A percentile compares a stretch with the other conserved stretches of the same genome.
Conservation (phyloP, 371 early-diverging fungal genomes). For the Enterocytospora artemiae region DNA sequence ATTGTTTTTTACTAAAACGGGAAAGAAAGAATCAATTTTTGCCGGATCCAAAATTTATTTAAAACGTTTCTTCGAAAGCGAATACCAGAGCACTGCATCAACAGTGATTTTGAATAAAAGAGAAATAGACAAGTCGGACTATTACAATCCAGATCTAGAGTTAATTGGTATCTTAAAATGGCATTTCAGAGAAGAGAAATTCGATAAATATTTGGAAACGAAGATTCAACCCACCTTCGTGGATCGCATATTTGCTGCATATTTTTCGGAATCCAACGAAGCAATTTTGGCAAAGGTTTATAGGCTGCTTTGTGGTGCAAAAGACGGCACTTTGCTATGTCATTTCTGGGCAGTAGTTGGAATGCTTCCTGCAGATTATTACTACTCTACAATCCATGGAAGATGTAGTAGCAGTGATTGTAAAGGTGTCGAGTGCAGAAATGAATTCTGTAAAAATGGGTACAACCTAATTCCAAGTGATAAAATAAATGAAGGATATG, state of each 20-base stretch:
- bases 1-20: not conserved
- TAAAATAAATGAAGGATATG: not conserved
- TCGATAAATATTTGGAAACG: not conserved
- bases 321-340: slow-evolving; percentile 8
- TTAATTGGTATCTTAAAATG: not conserved
- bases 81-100: not conserved
- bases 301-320: slow-evolving; percentile 1
- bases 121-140: not conserved
- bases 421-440: not conserved
- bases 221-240: not conserved
- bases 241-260: not conserved
- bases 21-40: not conserved
- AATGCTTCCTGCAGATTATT: slow-evolving; percentile 7
- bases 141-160: not conserved
- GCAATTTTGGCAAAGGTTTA: not conserved
- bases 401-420: not conserved
- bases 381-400: not conserved
- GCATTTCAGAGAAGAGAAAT: not conserved
- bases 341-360: slow-evolving; percentile 11
- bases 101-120: not conserved
- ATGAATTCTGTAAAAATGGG: slow-evolving; percentile 3
- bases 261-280: not conserved
- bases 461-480: slow-evolving; percentile 3
- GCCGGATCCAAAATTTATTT: not conserved
- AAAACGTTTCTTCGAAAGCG: not conserved